Base-by-base conservation (phyloP, 2,329 filamentous ascomycete genomes). In the Cladosporium sp. region DNA sequence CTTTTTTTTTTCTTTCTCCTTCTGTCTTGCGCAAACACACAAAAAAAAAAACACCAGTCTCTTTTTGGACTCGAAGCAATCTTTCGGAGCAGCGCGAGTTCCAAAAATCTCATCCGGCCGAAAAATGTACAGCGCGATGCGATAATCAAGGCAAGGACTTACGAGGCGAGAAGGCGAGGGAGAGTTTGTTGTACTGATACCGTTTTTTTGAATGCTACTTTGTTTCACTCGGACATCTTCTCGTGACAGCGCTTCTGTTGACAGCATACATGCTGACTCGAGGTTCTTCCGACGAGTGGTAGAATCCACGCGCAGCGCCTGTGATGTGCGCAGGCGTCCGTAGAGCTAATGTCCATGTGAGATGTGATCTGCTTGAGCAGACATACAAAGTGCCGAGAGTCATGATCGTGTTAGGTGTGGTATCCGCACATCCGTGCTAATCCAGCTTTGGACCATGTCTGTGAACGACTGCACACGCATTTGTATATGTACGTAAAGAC, bases 101-200 rank as follows among this genome's bases (percentile, higher is more conserved):
- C 15, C 12, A 22, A 28, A 36, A 34, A n/a, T 28, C 28, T 34
- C 30, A 30, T 50, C 30, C 22, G 49, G 49, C 36, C 36, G 49
- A 39, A 25, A 25, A 22, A 51, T 51, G 49, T 51, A 51, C 49
- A 51, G 49, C 20, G 36, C 36, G 49, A 51, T 30, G 30, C 30
- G 30, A 12, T 39, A 34, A 51, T 34, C 25, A 25, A 25, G 49
- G 49, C 49, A 51, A 39, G 36, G 49, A 34, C 30, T 34, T 34
- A 34, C 30, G 19, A 50, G 14, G 47, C n/a, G 30, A 37, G 47
- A 36, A 25, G 45, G 45, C 22, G 30, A 37, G 47, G 12, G 36
- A 20, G 49, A 15, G 12, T 20, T 20, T 51, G 49, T 19, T 51
- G 49, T 51, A 51, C 34, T 39, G 49, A 51, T 51, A 51, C 17